Base-by-base conservation (phyloP, 441 rosid genomes). In the Bruguiera hainesii region DNA sequence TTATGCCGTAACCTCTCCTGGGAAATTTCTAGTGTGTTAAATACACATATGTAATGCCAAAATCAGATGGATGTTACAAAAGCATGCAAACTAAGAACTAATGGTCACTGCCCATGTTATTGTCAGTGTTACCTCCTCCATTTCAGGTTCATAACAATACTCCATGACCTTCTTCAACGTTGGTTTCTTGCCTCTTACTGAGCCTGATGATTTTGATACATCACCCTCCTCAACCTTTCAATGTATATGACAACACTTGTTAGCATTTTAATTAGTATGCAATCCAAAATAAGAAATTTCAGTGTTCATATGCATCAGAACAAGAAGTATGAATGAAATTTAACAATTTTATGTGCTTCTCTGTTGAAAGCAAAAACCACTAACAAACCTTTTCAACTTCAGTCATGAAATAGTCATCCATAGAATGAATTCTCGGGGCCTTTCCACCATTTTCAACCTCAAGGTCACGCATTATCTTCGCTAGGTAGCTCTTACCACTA, bases 381-480 rank as follows among this genome's bases (percentile, higher is more conserved):
- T 57, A 33, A 26, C 66, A 53, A 64, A 91, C 98, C 97, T 91
- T 94, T 71, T 91, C 98, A 70, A 94, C 89, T 83, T 94, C 98
- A 18, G 98, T 84, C 96, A 94, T 89, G 81, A 91, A 94, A 83
- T 89, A 94, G 68, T 94, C 98, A 78, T 94, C 98, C 86, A 94
- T 94, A 53, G 97, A 89, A 78, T 91, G 97, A 77, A 94, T 94
- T 61, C 98, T 79, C n/a, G 98, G 98, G 63, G 87, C 88, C 76
- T 74, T 81, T 69, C 93, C 87, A 5, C 96, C 97, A 84, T 83
- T 83, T 83, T 89, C 96, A 73, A 94, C 89, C 80, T 91, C 97
- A 33, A 87, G 79, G 73, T 85, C 98, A 55, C 97, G 95, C 74
- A 94, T 74, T 83, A 87, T 80, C 86, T 89, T 94, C 25, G 97